phyloP scores from a whole-genome alignment of 2,329 filamentous ascomycete genomes.

The Didymella exigua region DNA sequence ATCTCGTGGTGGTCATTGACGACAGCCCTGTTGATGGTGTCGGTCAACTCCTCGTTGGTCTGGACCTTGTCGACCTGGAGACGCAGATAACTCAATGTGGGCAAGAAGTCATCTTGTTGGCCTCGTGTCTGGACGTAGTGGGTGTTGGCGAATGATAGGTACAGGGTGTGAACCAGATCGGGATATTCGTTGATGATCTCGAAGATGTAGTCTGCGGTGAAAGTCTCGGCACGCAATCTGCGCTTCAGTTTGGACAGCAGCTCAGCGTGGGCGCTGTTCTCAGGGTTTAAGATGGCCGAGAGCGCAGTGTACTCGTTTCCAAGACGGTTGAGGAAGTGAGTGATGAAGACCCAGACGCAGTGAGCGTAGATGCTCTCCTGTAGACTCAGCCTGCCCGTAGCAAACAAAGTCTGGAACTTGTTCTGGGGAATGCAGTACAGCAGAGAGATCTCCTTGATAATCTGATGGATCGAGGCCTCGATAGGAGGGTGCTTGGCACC shows the following conservation, averaged over 20 bases:
- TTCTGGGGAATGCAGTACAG: slow-evolving; percentile 98
- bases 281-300: slow-evolving; percentile 76
- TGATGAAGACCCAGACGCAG: slow-evolving; percentile 96
- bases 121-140: slow-evolving; percentile 75
- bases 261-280: slow-evolving; percentile 83
- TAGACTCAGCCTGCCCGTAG: slow-evolving; percentile 81
- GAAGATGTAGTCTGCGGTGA: slow-evolving; percentile 96
- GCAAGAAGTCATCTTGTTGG: slow-evolving; percentile 70
- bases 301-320: slow-evolving; percentile 91
- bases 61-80: slow-evolving; percentile 68
- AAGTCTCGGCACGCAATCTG: slow-evolving; percentile 91
- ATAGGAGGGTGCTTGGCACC: slow-evolving; percentile 73
- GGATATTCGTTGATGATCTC: slow-evolving; percentile 96
- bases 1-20: slow-evolving; percentile 93
- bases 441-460: slow-evolving; percentile 97
- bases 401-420: slow-evolving; percentile 90
- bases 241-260: slow-evolving; percentile 94
- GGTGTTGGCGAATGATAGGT: slow-evolving; percentile 87
- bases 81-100: slow-evolving; percentile 70
- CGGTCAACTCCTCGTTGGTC: slow-evolving; percentile 46
- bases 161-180: slow-evolving; percentile 81
- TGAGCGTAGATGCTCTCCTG: slow-evolving; percentile 98
- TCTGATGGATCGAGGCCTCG: slow-evolving; percentile 95
- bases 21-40: slow-evolving; percentile 48
- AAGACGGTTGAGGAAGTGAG: slow-evolving; percentile 96